Conservation (phyloP, 169 alveolate species). For the Eimeria sp. region DNA sequence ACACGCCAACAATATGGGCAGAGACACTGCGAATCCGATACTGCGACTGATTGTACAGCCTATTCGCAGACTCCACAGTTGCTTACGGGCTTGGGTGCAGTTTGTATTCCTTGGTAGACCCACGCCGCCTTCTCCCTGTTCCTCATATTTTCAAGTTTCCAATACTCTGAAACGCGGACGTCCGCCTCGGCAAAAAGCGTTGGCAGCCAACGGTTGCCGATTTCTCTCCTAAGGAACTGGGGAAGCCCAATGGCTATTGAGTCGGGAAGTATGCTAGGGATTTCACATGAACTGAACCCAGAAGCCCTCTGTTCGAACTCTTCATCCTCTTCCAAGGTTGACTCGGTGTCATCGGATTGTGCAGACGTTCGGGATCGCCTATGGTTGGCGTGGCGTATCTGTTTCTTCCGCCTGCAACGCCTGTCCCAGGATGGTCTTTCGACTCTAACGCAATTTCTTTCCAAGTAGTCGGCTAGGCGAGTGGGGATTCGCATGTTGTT, state of each 20-base stretch:
- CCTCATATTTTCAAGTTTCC: conserved; percentile 68
- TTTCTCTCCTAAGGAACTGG: conserved; percentile 51
- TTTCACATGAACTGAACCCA: not conserved
- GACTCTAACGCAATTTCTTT: conserved; percentile 24
- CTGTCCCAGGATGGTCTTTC: conserved; percentile 73
- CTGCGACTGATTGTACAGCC: no score
- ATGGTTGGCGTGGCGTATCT: not conserved
- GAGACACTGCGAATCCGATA: not conserved
- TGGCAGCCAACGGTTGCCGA: conserved; percentile 69
- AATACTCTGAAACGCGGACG: conserved; percentile 63
- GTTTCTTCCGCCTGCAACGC: not conserved
- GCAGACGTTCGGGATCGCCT: conserved; percentile 32
- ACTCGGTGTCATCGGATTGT: conserved; percentile 50
- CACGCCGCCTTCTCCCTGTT: conserved; percentile 48
- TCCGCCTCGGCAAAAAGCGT: conserved; percentile 58
- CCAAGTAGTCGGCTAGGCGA: conserved; percentile 49
- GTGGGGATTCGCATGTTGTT: conserved; percentile 76
- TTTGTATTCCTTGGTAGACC: conserved; percentile 57
- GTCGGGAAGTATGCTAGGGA: not conserved
- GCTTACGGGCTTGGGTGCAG: conserved; percentile 66
- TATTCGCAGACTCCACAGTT: no score
- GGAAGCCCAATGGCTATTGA: conserved; percentile 15
- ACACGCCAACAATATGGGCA: not conserved
- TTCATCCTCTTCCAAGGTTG: conserved; percentile 48
- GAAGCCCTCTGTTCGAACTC: not conserved